phyloP scores from a whole-genome alignment of 352 stramenopile genomes.

The Thraustotheca clavata region DNA sequence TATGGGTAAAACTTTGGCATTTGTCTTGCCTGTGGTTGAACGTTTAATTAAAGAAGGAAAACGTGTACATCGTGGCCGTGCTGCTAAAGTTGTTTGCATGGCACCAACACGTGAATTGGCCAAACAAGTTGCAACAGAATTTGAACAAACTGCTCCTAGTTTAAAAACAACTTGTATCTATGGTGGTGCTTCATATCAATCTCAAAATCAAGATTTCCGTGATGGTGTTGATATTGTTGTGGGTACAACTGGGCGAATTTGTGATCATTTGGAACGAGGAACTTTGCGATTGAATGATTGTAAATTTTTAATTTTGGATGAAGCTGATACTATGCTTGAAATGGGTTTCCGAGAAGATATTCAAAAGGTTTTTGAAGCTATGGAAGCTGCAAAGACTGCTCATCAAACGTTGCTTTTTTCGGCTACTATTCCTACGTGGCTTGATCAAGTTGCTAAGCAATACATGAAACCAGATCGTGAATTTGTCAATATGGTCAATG shows the following conservation, averaged over 20 bases:
- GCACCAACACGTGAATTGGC: constrained; percentile 97
- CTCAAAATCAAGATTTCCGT: constrained; percentile 84
- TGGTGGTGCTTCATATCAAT: constrained; percentile 84
- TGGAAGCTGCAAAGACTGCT: constrained; percentile 58
- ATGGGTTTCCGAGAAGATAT: constrained; percentile 95
- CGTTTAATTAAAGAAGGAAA: constrained; percentile 77
- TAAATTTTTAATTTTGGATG: constrained; percentile 90
- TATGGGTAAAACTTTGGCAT: constrained; percentile 98
- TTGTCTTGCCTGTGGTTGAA: constrained; percentile 94
- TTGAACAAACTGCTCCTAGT: constrained; percentile 67
- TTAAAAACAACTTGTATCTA: constrained; percentile 88
- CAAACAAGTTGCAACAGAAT: constrained; percentile 92
- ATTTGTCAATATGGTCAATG: constrained; percentile 89
- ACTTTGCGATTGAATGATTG: constrained; percentile 83
- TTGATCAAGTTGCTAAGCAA: constrained; percentile 84
- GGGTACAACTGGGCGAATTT: constrained; percentile 87
- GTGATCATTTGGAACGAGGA: constrained; percentile 89
- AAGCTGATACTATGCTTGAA: constrained; percentile 94
- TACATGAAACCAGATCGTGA: constrained; percentile 86
- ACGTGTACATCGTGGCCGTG: constrained; percentile 46
- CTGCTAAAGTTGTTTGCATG: constrained; percentile 92
- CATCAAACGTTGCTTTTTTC: constrained; percentile 90
- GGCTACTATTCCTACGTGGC: constrained; percentile 90
- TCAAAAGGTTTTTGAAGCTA: constrained; percentile 87
- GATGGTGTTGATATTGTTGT: constrained; percentile 89